Conservation (phyloP, 495 filamentous ascomycete species). For the Penicillium paxilli region DNA sequence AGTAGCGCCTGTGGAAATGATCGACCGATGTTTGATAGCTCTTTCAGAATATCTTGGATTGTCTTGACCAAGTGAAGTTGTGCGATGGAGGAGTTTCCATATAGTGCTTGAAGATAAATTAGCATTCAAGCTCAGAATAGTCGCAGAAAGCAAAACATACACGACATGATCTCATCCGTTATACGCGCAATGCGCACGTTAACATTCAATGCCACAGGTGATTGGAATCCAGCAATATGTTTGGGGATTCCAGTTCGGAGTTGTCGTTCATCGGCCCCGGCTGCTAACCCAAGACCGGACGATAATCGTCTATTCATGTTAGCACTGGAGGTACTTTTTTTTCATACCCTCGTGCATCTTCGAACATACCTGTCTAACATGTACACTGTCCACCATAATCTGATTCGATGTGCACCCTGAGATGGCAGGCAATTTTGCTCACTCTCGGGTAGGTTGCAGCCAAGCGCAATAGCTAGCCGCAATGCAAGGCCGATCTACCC, state of each 20-base stretch:
- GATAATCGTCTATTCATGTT: conserved; percentile 15
- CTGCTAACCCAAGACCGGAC: conserved; percentile 23
- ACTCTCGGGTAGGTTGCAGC: conserved; percentile 15
- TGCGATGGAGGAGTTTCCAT: conserved; percentile 22
- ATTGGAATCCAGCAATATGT: conserved; percentile 19
- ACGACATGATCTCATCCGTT: conserved; percentile 25
- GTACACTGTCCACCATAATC: conserved; percentile 29
- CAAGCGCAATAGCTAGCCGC: conserved; percentile 22
- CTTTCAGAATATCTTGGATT: conserved; percentile 19
- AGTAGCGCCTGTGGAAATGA: conserved; percentile 15
- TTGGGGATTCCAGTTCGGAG: conserved; percentile 12
- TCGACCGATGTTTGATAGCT: conserved; percentile 17
- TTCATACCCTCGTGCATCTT: background rate
- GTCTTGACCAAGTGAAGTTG: conserved; percentile 19
- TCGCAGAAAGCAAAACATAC: conserved; percentile 7
- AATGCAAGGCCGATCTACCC: conserved; percentile 22
- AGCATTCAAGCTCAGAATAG: background rate
- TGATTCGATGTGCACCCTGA: conserved; percentile 16
- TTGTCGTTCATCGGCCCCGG: conserved; percentile 25
- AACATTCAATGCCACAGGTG: conserved; percentile 19
- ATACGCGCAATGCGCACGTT: conserved; percentile 26
- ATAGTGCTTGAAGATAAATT: conserved; percentile 12
- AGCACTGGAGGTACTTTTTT: too few relatives aligned
- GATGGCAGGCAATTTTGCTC: conserved; percentile 20
- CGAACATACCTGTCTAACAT: conserved; percentile 21